A percentile compares a stretch with the other conserved stretches of the same genome.
Evolutionary conservation across 208 protist species (phyloP).

Genomic region (Crithidia brevicula): DNA sequence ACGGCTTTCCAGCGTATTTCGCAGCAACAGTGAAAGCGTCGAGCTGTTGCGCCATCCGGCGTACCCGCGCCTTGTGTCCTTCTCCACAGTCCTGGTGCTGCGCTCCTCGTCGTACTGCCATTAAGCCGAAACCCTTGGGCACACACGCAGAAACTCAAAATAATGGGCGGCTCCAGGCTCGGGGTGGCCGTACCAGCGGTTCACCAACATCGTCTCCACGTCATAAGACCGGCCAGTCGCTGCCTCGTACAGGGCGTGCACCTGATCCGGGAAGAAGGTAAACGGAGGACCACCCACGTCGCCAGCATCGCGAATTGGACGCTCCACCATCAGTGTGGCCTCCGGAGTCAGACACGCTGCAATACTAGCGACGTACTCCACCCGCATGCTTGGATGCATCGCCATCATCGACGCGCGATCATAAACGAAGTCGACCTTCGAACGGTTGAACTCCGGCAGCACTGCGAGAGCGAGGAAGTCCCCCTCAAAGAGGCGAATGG

Average conservation of each 20-base stretch:
- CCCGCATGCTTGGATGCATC: constrained; percentile 45
- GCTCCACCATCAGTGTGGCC: constrained; percentile 42
- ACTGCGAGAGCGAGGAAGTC: constrained; percentile 45
- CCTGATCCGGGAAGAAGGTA: constrained; percentile 41
- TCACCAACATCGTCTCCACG: constrained; percentile 27
- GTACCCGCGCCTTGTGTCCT: no score
- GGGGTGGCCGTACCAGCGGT: constrained; percentile 18
- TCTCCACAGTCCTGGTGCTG: no score
- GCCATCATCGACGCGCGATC: constrained; percentile 72
- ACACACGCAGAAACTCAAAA: constrained; percentile 30
- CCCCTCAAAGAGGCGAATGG: constrained; percentile 53
- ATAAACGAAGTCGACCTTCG: constrained; percentile 58
- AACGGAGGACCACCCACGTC: constrained; percentile 55
- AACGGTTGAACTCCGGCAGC: constrained; percentile 22
- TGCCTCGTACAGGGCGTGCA: constrained; percentile 40
- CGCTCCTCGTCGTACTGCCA: no score
- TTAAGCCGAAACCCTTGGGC: no score
- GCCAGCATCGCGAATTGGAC: constrained; percentile 42
- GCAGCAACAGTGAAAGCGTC: no score
- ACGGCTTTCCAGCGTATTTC: no score
- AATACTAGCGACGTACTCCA: constrained; percentile 37
- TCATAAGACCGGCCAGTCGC: constrained; percentile 26
- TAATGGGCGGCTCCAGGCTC: constrained; percentile 11
- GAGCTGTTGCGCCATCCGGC: no score
- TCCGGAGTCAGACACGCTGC: constrained; percentile 22